phyloP scores from a whole-genome alignment of 768 basidiomycete species.

The Psilocybe cyanescens region DNA sequence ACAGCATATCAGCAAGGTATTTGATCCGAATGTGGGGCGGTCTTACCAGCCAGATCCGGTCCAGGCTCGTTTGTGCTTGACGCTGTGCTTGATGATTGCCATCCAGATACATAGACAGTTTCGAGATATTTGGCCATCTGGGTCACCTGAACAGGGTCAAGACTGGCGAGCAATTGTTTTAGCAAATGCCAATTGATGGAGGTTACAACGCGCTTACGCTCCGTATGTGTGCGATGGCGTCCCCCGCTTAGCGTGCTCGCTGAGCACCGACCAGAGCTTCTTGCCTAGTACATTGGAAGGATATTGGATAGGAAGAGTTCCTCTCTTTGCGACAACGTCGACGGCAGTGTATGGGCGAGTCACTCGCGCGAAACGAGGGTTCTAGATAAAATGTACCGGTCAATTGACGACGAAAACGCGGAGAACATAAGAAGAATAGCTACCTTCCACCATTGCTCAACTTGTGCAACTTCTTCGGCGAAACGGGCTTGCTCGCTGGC shows the following conservation, averaged over 20 bases:
- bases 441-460: conserved; percentile 95
- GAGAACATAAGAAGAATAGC: not conserved
- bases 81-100: conserved; percentile 94
- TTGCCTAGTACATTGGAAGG: conserved; percentile 84
- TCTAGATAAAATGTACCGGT: conserved; percentile 46
- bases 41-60: conserved; percentile 92
- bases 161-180: conserved; percentile 47
- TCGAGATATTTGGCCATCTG: conserved; percentile 99
- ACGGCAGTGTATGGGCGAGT: conserved; percentile 91
- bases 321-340: conserved; percentile 93
- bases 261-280: conserved; percentile 81
- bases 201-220: conserved; percentile 70
- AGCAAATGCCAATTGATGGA: not conserved
- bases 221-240: conserved; percentile 96
- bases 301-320: conserved; percentile 83
- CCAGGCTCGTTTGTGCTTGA: conserved; percentile 95
- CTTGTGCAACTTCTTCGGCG: conserved; percentile 78
- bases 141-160: conserved; percentile 97
- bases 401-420: conserved; percentile 3
- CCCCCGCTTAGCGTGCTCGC: conserved; percentile 73
- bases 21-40: not conserved
- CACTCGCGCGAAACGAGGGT: conserved; percentile 84
- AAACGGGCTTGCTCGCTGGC: conserved; percentile 71
- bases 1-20: not conserved
- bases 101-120: conserved; percentile 98